Conservation (phyloP, 371 early-diverging fungal genomes). For the Apophysomyces elegans region DNA sequence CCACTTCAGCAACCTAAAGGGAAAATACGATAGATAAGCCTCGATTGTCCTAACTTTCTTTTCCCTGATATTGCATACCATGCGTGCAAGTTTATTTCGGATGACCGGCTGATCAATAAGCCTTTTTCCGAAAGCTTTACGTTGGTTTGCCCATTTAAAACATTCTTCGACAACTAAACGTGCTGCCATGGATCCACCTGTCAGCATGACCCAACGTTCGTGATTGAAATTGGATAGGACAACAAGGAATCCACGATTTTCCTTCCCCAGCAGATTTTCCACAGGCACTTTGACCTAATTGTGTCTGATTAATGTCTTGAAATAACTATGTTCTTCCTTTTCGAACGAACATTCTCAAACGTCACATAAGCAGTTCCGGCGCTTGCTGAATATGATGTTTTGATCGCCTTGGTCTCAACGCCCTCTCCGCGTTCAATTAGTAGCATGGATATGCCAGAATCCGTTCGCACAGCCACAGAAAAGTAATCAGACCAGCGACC, state of each 20-base stretch:
- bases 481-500: constrained; percentile 60
- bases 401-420: constrained; percentile 64
- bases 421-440: constrained; percentile 71
- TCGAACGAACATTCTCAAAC: constrained; percentile 65
- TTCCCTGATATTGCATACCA: constrained; percentile 55
- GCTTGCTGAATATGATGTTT: constrained; percentile 64
- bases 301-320: neutral
- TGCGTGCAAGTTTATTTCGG: constrained; percentile 67
- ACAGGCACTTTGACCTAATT: constrained; percentile 72
- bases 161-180: constrained; percentile 84
- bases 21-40: constrained; percentile 38
- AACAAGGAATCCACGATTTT: constrained; percentile 87
- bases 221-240: constrained; percentile 75
- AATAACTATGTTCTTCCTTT: neutral
- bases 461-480: constrained; percentile 69
- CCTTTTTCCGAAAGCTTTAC: constrained; percentile 84
- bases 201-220: constrained; percentile 80
- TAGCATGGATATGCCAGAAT: constrained; percentile 79
- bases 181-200: constrained; percentile 78
- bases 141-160: constrained; percentile 86
- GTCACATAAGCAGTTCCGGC: constrained; percentile 79
- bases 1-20: constrained; percentile 52
- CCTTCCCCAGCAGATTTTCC: constrained; percentile 83
- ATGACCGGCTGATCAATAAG: constrained; percentile 70
- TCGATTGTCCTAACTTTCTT: constrained; percentile 13